Conservation (phyloP, 1,139 yeast species). For the Debaryomyces coudertii region DNA sequence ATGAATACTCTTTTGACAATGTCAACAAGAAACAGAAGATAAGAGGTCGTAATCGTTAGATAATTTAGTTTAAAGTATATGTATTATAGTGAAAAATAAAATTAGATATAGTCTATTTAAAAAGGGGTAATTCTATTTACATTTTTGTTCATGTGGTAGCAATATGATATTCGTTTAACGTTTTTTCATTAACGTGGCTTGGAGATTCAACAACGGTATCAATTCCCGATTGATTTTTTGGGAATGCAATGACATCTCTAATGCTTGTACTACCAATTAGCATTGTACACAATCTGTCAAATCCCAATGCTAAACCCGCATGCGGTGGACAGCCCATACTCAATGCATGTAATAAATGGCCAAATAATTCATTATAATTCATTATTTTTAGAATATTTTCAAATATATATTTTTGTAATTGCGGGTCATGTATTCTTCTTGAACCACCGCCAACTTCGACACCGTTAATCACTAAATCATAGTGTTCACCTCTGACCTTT, state of each 20-base stretch:
- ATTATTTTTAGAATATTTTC: slow-evolving; percentile 55
- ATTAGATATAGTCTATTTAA: slow-evolving; percentile 12
- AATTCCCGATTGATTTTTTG: slow-evolving; percentile 85
- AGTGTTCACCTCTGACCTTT: slow-evolving; percentile 85
- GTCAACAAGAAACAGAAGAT: slow-evolving; percentile 27
- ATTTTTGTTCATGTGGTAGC: slow-evolving; percentile 15
- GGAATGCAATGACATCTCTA: slow-evolving; percentile 94
- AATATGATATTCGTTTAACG: slow-evolving; percentile 56
- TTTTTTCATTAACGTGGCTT: slow-evolving; percentile 54
- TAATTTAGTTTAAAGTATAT: slow-evolving; percentile 12
- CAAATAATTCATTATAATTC: slow-evolving; percentile 69
- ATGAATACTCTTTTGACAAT: slow-evolving; percentile 18
- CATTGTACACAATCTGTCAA: slow-evolving; percentile 93
- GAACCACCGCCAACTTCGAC: slow-evolving; percentile 98
- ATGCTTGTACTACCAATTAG: slow-evolving; percentile 72
- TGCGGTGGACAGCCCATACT: slow-evolving; percentile 97
- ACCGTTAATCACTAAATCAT: slow-evolving; percentile 91
- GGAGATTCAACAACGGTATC: slow-evolving; percentile 93
- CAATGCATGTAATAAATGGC: slow-evolving; percentile 81
- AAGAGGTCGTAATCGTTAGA: slow-evolving; percentile 32
- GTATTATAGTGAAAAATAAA: slow-evolving; percentile 5
- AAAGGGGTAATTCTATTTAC: slow-evolving; percentile 9
- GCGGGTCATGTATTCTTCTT: slow-evolving; percentile 87
- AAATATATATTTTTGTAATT: slow-evolving; percentile 71
- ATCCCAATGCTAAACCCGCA: slow-evolving; percentile 95